Base-by-base conservation (phyloP, 1,139 yeast species). In the Geotrichum restrictum region DNA sequence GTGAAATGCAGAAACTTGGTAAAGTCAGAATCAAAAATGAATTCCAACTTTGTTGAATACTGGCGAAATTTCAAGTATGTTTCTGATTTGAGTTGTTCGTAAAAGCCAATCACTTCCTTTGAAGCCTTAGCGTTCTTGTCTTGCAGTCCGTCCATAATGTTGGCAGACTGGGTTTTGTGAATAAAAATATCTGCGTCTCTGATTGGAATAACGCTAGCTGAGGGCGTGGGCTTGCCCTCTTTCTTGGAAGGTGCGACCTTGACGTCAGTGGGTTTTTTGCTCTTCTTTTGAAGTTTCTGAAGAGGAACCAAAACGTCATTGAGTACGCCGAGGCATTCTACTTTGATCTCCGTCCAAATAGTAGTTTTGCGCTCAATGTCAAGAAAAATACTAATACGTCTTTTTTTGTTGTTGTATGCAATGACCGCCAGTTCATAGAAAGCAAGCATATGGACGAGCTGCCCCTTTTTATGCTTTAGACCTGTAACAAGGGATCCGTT, bases 401-500 rank as follows among this genome's bases (percentile, higher is more conserved):
- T 63, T 13, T 34, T 16, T 2, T 2, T 3, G 42, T 62, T 62
- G 49, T 60, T 60, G 31, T 61, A 57, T 3, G 72, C 63, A 46
- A 73, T 68, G 37, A 53, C 56, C 18, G 59, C 59, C 19, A 72
- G 65, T 53, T 73, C 76, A 46, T 68, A 67, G 61, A 70, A 73
- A 1, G 77, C 76, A 36, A 66, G 60, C 22, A 68, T 59, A 33
- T 64, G 62, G n/a, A 83, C 79, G 56, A 87, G 77, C 38, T 79
- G 81, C 52, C 78, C 73, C 16, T 74, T 50, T 7, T 55, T 72
- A 3, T 77, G 69, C 43, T 78, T 75, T 58, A 91, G 74, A 0
- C 98, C 98, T 2, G 85, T 75, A 10, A 89, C 69, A 49, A 91
- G 72, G 1, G 95, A 84, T 47, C 80, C 83, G 53, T 87, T 77